Evolutionary conservation across 2,329 filamentous ascomycete species (phyloP), one percentile per base, ranked within the genome.

Genomic region (Fusarium illudens): DNA sequence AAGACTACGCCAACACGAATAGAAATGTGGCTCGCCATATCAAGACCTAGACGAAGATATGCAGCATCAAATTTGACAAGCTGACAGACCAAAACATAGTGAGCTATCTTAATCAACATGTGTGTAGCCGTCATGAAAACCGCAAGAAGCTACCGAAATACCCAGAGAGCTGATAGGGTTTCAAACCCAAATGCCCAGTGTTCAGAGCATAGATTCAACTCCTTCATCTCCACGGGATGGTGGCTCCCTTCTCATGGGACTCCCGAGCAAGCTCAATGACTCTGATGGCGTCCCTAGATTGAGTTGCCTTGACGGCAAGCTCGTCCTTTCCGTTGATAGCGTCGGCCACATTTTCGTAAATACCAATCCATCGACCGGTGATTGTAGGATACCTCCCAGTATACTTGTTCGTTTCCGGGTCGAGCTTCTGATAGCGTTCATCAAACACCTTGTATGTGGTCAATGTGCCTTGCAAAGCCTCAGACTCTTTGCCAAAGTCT

Each of bases 311-410:
- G 0, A 83, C 80, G n/a, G 71, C 71, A 4, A 82, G 37, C 60
- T 81, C 77, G 1, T 62, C 76, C 55, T 77, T 75, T 0, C 81
- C 80, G 11, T 76, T 73, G 19, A 83, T 79, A 0, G 81, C 78
- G 10, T 77, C 71, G 0, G 66, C 66, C 0, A 79, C 79, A 64
- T 82, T 80, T 29, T 79, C 75, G 60, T 84, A 84, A 13, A 79
- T 75, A 0, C 78, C 79, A 34, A 78, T 63, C 70, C 80, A 83
- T 30, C 75, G 73, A 0, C 82, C 81, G 0, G 72, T 75, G 19
- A 80, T 51, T 36, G 76, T 83, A 1, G 80, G 78, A 57, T 78
- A 81, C 44, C 68, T 72, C 0, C 80, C 81, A 0, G 74, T 71
- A 33, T 78, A 82, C 58, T 77, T 75, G 8, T 75, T 73, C 1